Conservation (phyloP, 2,329 filamentous ascomycete genomes). For the Aureobasidium subglaciale region DNA sequence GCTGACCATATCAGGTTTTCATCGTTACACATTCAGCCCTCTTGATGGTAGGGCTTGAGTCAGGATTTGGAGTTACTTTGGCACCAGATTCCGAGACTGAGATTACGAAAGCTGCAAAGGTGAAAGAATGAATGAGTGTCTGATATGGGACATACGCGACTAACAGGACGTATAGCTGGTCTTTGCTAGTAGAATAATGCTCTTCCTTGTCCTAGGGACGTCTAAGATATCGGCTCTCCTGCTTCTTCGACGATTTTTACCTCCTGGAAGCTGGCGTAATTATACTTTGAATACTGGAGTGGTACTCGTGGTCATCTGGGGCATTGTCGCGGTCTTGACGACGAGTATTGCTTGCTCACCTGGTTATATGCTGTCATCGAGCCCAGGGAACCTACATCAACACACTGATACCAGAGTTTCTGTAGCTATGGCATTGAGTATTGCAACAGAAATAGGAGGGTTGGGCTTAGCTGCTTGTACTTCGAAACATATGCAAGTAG, state of each 20-base stretch:
- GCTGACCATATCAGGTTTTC: conserved; percentile 8
- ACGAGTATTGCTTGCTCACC: neutral
- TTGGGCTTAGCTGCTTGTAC: neutral
- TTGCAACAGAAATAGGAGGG: neutral
- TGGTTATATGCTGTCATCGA: neutral
- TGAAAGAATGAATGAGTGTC: neutral
- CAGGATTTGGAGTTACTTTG: neutral
- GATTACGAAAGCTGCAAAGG: neutral
- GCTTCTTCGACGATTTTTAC: neutral
- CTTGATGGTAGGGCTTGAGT: neutral
- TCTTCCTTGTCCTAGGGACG: neutral
- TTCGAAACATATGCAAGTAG: neutral
- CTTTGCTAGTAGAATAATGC: neutral
- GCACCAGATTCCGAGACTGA: neutral
- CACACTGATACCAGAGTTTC: neutral
- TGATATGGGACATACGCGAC: too few relatives aligned
- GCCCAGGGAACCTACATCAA: neutral
- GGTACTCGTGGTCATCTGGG: neutral
- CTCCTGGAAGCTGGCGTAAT: neutral
- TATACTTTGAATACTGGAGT: neutral
- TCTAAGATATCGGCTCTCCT: neutral
- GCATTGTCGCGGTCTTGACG: neutral
- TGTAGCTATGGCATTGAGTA: neutral
- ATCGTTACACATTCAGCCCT: conserved; percentile 4
- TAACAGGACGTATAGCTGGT: too few relatives aligned